A percentile compares a stretch with the other conserved stretches of the same genome.
These are phyloP conservation scores for Letharia lupina DNA, from an alignment of 495 filamentous ascomycete genomes.

Conservation along the genomic window DNA sequence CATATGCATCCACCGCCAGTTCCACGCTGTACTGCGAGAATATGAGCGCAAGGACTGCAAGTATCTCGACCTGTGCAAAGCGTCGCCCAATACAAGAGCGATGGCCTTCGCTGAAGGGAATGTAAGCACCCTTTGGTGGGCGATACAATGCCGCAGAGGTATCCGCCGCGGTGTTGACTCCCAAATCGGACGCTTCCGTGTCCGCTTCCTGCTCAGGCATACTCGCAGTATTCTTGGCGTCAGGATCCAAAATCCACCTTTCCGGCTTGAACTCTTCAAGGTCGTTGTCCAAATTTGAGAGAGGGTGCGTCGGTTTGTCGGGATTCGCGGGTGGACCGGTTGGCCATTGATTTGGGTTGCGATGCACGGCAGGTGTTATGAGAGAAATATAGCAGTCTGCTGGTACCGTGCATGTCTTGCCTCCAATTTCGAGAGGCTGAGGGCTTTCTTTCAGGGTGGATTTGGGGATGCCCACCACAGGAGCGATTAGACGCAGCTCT, in stretches of 20 bases:
- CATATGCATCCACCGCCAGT: conserved; percentile 55
- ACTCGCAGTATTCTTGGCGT: conserved; percentile 25
- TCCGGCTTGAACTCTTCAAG: conserved; percentile 44
- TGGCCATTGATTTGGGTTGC: conserved; percentile 53
- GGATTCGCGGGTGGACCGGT: conserved; percentile 25
- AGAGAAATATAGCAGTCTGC: conserved; percentile 40
- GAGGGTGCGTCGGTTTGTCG: conserved; percentile 17
- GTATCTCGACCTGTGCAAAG: conserved; percentile 62
- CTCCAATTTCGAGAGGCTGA: conserved; percentile 45
- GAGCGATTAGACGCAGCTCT: conserved; percentile 53
- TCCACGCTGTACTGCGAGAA: conserved; percentile 59
- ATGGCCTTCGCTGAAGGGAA: conserved; percentile 63
- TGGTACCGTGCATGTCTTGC: conserved; percentile 43
- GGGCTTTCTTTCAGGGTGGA: conserved; percentile 36
- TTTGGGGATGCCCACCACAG: conserved; percentile 56
- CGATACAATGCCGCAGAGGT: conserved; percentile 46
- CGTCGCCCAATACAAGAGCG: conserved; percentile 59
- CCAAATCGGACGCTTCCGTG: conserved; percentile 6
- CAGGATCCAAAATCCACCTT: conserved; percentile 47
- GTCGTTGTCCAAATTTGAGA: conserved; percentile 31
- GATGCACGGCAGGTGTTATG: conserved; percentile 39
- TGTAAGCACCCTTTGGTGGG: conserved; percentile 51
- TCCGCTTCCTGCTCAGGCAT: conserved; percentile 22
- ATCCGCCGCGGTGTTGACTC: conserved; percentile 26
- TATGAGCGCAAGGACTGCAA: conserved; percentile 53